Percentiles rank a stretch among this genome's conserved stretches.
Conservation (phyloP, 2,329 filamentous ascomycete species). For the Penicillium occitanis region DNA sequence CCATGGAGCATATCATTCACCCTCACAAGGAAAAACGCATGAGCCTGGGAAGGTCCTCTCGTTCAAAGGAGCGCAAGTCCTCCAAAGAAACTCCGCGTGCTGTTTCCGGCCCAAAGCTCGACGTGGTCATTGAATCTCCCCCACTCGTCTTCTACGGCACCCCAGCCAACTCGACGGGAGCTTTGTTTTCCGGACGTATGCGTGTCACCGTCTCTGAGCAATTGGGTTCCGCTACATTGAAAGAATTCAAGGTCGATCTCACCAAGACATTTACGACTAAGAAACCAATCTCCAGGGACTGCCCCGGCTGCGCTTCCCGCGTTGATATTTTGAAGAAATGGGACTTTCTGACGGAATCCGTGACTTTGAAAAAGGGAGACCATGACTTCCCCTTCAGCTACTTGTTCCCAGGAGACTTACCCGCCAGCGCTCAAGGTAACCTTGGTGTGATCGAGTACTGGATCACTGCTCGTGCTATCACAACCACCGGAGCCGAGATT, state of each 20-base stretch:
- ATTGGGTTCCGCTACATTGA: slow-evolving; percentile 61
- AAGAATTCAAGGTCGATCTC: slow-evolving; percentile 71
- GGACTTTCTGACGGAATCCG: slow-evolving; percentile 66
- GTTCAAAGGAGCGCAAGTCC: slow-evolving; percentile 39
- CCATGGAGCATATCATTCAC: slow-evolving; percentile 47
- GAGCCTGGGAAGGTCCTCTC: slow-evolving; percentile 35
- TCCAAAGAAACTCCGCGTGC: slow-evolving; percentile 32
- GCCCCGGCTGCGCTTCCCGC: slow-evolving; percentile 71
- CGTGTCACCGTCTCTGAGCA: slow-evolving; percentile 68
- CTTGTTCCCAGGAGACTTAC: slow-evolving; percentile 80
- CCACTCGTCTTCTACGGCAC: slow-evolving; percentile 81
- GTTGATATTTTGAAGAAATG: slow-evolving; percentile 74
- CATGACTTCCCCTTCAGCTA: slow-evolving; percentile 89
- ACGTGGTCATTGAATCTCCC: slow-evolving; percentile 75
- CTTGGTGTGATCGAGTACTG: slow-evolving; percentile 75
- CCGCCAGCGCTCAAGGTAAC: slow-evolving; percentile 73
- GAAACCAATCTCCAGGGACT: slow-evolving; percentile 77
- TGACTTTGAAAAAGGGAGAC: slow-evolving; percentile 50
- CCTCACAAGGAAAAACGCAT: slow-evolving; percentile 46
- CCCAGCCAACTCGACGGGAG: slow-evolving; percentile 73
- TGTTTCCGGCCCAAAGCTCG: slow-evolving; percentile 52
- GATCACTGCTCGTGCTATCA: slow-evolving; percentile 65
- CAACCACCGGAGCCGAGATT: slow-evolving; percentile 61
- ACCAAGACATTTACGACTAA: slow-evolving; percentile 71
- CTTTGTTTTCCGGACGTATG: slow-evolving; percentile 80